Percentiles rank a stretch among this genome's conserved stretches.
phyloP scores from a whole-genome alignment of 306 rosid species.

The Vigna radiata region DNA sequence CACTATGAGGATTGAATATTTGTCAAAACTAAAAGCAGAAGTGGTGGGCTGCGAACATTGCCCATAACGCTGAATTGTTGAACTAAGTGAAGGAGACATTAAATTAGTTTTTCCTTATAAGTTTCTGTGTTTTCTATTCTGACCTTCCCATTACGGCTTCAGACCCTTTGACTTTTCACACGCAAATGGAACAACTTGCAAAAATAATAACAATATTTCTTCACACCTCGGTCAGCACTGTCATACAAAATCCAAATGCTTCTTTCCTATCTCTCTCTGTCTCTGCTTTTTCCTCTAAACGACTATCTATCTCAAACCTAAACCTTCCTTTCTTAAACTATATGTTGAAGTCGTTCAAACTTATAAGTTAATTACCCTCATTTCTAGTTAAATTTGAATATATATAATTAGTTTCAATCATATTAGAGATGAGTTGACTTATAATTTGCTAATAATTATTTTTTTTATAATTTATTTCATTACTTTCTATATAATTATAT shows the following conservation, averaged over 20 bases:
- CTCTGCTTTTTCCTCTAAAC: too few relatives aligned
- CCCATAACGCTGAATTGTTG: conserved; percentile 3
- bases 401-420: too few relatives aligned
- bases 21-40: conserved; percentile 36
- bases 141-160: conserved; percentile 41
- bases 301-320: too few relatives aligned
- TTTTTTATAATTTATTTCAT: too few relatives aligned
- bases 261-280: not conserved
- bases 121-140: conserved; percentile 17
- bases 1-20: conserved; percentile 34
- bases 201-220: conserved; percentile 18
- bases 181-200: conserved; percentile 30
- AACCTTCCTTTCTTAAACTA: too few relatives aligned
- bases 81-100: conserved; percentile 18
- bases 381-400: too few relatives aligned
- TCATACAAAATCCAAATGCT: conserved; percentile 7
- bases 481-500: too few relatives aligned
- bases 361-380: too few relatives aligned
- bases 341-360: too few relatives aligned
- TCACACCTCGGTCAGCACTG: conserved; percentile 23
- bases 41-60: conserved; percentile 45
- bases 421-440: too few relatives aligned
- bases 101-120: not conserved
- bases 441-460: too few relatives aligned
- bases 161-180: conserved; percentile 45